phyloP scores from a whole-genome alignment of 129 eudicot species.

The Lonicera japonica region DNA sequence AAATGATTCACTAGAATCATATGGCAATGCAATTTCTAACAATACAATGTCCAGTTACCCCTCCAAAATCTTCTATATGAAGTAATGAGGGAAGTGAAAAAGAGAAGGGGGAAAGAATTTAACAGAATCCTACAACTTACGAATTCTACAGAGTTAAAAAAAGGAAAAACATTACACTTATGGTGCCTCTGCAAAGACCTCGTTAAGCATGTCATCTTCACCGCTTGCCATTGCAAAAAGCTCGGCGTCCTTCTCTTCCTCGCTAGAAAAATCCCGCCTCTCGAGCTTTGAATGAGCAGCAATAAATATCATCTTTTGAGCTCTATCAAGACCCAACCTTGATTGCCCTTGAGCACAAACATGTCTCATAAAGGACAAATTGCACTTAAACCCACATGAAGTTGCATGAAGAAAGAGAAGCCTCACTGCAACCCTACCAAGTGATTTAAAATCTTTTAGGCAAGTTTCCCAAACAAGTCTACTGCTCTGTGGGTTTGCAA shows the following conservation, averaged over 20 bases:
- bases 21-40: background rate
- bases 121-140: conserved; percentile 29
- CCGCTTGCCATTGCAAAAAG: conserved; percentile 29
- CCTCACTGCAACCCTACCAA: conserved; percentile 75
- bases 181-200: conserved; percentile 66
- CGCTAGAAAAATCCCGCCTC: conserved; percentile 43
- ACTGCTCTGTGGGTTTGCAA: conserved; percentile 89
- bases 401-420: conserved; percentile 88
- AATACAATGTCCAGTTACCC: conserved; percentile 3
- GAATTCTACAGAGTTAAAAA: conserved; percentile 27
- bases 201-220: conserved; percentile 64
- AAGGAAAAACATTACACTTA: conserved; percentile 32
- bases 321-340: conserved; percentile 47
- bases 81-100: conserved; percentile 5
- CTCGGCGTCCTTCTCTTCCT: conserved; percentile 60
- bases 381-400: conserved; percentile 54
- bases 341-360: conserved; percentile 40
- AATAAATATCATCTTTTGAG: conserved; percentile 70
- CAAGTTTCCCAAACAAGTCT: conserved; percentile 92
- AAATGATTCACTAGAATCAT: background rate
- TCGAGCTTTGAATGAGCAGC: conserved; percentile 69
- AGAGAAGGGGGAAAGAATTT: conserved; percentile 22
- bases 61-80: conserved; percentile 25
- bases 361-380: conserved; percentile 51
- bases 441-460: conserved; percentile 55